These are phyloP conservation scores for Colletotrichum tabaci DNA, from an alignment of 2,329 filamentous ascomycete genomes.

Conservation along the genomic window DNA sequence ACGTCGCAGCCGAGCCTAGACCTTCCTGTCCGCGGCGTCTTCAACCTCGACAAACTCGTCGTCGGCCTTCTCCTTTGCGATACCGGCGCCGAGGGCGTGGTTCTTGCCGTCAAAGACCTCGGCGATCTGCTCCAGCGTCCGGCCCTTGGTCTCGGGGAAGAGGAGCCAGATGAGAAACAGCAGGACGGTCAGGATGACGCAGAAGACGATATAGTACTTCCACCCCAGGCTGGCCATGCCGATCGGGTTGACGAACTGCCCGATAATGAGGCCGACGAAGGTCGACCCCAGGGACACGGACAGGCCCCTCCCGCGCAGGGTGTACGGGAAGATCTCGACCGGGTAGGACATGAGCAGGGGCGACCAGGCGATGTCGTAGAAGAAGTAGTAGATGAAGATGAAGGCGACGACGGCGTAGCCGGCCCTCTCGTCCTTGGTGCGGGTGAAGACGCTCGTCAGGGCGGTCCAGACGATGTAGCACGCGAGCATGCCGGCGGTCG, in stretches of 20 bases:
- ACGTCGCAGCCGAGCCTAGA: background rate
- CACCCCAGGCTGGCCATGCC: conserved; percentile 54
- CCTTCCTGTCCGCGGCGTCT: conserved; percentile 19
- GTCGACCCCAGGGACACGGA: conserved; percentile 40
- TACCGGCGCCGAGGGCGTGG: background rate
- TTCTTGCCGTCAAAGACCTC: conserved; percentile 43
- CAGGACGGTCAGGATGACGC: conserved; percentile 40
- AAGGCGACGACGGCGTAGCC: conserved; percentile 43
- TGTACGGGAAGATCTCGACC: conserved; percentile 43
- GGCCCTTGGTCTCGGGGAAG: conserved; percentile 49
- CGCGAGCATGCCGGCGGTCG: conserved; percentile 48
- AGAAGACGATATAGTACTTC: conserved; percentile 46
- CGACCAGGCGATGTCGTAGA: conserved; percentile 43
- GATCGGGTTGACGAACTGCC: conserved; percentile 60
- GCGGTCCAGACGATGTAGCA: conserved; percentile 48
- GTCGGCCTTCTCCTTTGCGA: conserved; percentile 8
- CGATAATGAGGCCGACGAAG: conserved; percentile 48
- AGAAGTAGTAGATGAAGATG: conserved; percentile 43
- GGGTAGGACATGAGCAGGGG: conserved; percentile 42
- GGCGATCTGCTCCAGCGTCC: conserved; percentile 44
- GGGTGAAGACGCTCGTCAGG: conserved; percentile 26
- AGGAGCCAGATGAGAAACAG: conserved; percentile 46
- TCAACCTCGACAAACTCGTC: conserved; percentile 33
- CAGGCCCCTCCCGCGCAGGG: conserved; percentile 42
- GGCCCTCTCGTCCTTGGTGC: conserved; percentile 25